Base-by-base conservation (phyloP, 805 yeast species). In the Saccharomycopsis lassenensis region DNA sequence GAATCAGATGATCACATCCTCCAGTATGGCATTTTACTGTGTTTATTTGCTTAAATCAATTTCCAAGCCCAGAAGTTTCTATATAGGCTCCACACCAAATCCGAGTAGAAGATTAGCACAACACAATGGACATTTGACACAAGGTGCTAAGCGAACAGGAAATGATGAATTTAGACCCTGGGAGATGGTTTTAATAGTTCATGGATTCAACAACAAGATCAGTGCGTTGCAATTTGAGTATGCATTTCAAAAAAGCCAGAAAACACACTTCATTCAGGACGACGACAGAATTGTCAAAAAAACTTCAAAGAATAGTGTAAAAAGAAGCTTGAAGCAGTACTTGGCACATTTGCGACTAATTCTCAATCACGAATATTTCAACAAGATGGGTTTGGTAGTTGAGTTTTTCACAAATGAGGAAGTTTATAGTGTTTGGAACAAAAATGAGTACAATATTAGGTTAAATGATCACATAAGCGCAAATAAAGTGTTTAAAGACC, bases 21-120 rank as follows among this genome's bases (percentile, higher is more conserved):
- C n/a, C n/a, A n/a, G n/a, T n/a, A n/a, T n/a, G n/a, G n/a, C 45
- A 5, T 69, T 81, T 39, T 83, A 83, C 52, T 76, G 85, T 34
- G 83, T 82, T 29, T 84, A 83, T 50, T 55, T 84, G 2, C 57
- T 83, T 7, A 71, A 73, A 42, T 79, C 89, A 0, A 48, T 66
- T 3, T 64, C 71, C 7, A 72, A 69, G 45, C 70, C 71, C 16
- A 60, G 60, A 27, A 69, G 80, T 7, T 75, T 76, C 48, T 83
- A 83, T 49, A 69, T 83, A 3, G 94, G 94, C 0, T 82, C 93
- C 1, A 80, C 93, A 0, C 89, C 91, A 1, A 70, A 81, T 48
- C 93, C 93, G 0, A 50, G 59, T 7, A 51, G 76, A 46, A 54
- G 94, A 33, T 60, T 84, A 3, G 52, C 85, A 26, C 94, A 83